These are phyloP conservation scores for Takakia lepidozioides DNA, from an alignment of 225 moss, liverwort and hornwort species.

Conservation along the genomic window DNA sequence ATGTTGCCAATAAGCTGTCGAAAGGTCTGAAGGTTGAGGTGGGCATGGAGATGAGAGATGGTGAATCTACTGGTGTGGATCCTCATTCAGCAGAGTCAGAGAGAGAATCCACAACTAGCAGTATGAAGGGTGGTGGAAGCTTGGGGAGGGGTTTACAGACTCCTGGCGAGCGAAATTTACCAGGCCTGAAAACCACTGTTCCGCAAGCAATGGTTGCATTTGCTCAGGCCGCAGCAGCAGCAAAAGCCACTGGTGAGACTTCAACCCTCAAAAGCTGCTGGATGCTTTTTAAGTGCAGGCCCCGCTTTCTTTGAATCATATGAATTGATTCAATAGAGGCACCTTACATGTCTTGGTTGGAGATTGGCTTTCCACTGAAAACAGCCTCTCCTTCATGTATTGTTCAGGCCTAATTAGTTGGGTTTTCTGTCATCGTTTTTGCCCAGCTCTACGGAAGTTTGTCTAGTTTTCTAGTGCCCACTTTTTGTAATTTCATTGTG, in stretches of 20 bases:
- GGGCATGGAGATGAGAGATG: conserved; percentile 22
- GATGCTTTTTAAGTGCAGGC: too few species aligned
- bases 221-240: conserved; percentile 24
- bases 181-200: conserved; percentile 19
- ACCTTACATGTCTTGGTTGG: too few species aligned
- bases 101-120: conserved; percentile 13
- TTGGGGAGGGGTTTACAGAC: conserved; percentile 27
- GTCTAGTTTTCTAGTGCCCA: too few species aligned
- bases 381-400: too few species aligned
- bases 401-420: too few species aligned
- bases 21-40: conserved; percentile 46
- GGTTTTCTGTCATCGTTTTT: too few species aligned
- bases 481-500: too few species aligned
- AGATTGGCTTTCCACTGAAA: too few species aligned
- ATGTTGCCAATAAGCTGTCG: conserved; percentile 38
- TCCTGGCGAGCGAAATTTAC: conserved; percentile 14
- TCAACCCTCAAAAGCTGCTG: conserved; percentile 2
- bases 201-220: conserved; percentile 44
- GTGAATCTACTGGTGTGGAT: conserved; percentile 23
- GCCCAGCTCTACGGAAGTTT: too few species aligned
- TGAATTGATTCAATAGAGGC: too few species aligned
- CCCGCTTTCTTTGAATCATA: too few species aligned
- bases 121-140: conserved; percentile 15
- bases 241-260: conserved; percentile 44
- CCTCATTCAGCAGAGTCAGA: conserved; percentile 20